Percentiles rank a stretch among this genome's conserved stretches.
Evolutionary conservation across 2,329 filamentous ascomycete genomes (phyloP).

Genomic region (Neoscytalidium dimidiatum): DNA sequence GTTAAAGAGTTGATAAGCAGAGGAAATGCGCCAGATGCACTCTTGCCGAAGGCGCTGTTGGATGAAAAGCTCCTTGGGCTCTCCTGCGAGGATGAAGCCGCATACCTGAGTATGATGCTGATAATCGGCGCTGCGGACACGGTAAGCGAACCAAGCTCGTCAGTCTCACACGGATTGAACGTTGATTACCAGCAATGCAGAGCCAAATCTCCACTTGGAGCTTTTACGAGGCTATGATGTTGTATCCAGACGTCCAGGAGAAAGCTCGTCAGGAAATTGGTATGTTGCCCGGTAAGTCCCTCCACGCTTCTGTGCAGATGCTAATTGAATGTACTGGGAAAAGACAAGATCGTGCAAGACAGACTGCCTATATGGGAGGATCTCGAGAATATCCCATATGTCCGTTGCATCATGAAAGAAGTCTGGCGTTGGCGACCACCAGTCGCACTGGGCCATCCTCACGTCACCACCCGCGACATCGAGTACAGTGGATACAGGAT

Average conservation of each 20-base stretch:
- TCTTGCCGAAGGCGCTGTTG: neutral
- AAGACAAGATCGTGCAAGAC: neutral
- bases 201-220: constrained; percentile 1
- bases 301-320: too few relatives aligned
- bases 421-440: constrained; percentile 59
- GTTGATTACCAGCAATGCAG: neutral
- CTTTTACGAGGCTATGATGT: constrained; percentile 53
- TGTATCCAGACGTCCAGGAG: constrained; percentile 48
- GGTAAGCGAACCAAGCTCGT: neutral
- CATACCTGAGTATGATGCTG: constrained; percentile 19
- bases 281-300: neutral
- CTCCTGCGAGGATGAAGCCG: constrained; percentile 19
- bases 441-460: constrained; percentile 54
- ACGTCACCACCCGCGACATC: constrained; percentile 45
- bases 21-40: neutral
- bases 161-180: neutral
- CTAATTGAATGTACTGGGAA: constrained; percentile 21
- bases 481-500: constrained; percentile 49
- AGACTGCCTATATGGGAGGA: neutral
- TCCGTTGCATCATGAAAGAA: constrained; percentile 58
- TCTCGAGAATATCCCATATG: constrained; percentile 52
- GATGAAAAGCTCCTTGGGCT: constrained; percentile 22
- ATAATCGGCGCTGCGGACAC: constrained; percentile 22
- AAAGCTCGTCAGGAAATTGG: constrained; percentile 54
- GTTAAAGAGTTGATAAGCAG: neutral